Base-by-base conservation (phyloP, 148 eudicot genomes). In the Camellia japonica region DNA sequence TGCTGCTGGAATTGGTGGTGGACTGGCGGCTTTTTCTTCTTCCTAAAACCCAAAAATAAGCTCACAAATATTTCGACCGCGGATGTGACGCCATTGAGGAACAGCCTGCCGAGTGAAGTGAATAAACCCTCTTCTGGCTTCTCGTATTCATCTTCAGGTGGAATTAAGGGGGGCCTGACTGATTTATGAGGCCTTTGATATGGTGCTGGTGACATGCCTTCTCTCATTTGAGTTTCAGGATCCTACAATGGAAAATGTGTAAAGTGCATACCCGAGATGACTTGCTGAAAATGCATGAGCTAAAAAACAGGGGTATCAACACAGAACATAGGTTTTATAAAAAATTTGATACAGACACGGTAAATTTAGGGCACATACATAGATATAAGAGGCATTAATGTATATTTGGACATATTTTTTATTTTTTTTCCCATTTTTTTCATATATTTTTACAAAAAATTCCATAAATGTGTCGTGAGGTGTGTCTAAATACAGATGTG, bases 51-150 rank as follows among this genome's bases (percentile, higher is more conserved):
- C 7, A 89, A 75, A 79, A 90, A 91, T 68, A 91, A 44, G 19
- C 90, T 88, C 38, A 87, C 77, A 58, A 93, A 87, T 62, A 90
- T 78, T 71, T 90, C 93, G 11, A 82, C 82, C 14, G 83, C 77
- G 5, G 93, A 80, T 68, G 94, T 86, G 54, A 88, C 82, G 2
- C 93, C 87, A 73, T 88, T 86, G 78, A 85, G 67, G 60, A 91
- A 80, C 43, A 91, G 93, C 79, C 80, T 86, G 7, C 92, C 89
- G 10, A 94, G 49, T 47, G 98, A 89, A 81, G 82, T 71, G 44
- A 91, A 85, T 59, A 88, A 80, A 67, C 93, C 91, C 64, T 90
- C 97, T 60, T 90, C 92, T 78, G 82, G 82, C 71, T 85, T 84
- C n/a, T 86, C 94, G 20, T 77, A 76, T 78, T 91, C 95, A 23